Percentiles rank a stretch among this genome's conserved stretches.
phyloP scores from a whole-genome alignment of 2,329 filamentous ascomycete genomes.

The Penicillium sp. region DNA sequence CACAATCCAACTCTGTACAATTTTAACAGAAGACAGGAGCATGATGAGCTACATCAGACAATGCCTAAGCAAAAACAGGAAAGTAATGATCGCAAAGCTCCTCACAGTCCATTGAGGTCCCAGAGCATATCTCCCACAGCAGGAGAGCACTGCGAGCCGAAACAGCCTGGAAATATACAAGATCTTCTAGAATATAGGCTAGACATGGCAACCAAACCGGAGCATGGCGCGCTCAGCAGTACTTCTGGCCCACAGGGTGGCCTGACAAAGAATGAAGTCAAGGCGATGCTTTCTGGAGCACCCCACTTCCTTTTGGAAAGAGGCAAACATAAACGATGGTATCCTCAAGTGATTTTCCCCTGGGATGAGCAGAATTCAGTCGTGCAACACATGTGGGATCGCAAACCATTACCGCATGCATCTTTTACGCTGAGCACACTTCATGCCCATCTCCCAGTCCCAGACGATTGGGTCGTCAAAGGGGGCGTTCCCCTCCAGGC shows the following conservation, averaged over 20 bases:
- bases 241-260: not conserved
- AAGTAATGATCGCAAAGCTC: not conserved
- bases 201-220: constrained; percentile 4
- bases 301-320: constrained; percentile 50
- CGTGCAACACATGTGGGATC: constrained; percentile 45
- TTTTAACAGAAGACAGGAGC: not conserved
- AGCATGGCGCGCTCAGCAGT: not conserved
- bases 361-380: constrained; percentile 43
- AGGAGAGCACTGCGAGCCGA: constrained; percentile 22
- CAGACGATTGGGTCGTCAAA: constrained; percentile 36
- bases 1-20: no score
- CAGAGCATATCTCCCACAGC: constrained; percentile 9
- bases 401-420: constrained; percentile 41
- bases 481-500: constrained; percentile 29
- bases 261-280: constrained; percentile 41
- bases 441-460: constrained; percentile 48
- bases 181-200: constrained; percentile 29
- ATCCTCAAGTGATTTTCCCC: constrained; percentile 48
- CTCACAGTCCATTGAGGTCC: not conserved
- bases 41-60: not conserved
- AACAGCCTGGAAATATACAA: constrained; percentile 31
- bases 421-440: constrained; percentile 46
- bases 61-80: no score
- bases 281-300: constrained; percentile 45
- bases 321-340: constrained; percentile 41